Percentiles rank a stretch among this genome's conserved stretches.
phyloP scores from a whole-genome alignment of 345 rosid genomes.

The Erysimum cheiranthoides region DNA sequence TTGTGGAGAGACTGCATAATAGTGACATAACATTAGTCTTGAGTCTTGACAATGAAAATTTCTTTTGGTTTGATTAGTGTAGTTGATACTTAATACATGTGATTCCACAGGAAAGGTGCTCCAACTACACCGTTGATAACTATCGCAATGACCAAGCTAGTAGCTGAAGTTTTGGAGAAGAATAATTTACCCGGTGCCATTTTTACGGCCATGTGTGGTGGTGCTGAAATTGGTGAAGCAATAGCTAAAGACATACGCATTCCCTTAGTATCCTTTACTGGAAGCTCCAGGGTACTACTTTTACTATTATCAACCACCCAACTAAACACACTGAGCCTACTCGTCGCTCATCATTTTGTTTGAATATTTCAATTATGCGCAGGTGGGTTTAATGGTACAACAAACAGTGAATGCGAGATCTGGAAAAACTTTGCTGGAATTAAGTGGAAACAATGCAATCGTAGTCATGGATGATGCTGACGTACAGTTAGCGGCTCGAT shows the following conservation, averaged over 20 bases:
- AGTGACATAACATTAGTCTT: background rate
- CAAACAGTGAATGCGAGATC: constrained; percentile 78
- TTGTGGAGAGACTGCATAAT: background rate
- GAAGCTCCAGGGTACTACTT: constrained; percentile 79
- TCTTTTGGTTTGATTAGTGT: background rate
- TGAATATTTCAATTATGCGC: constrained; percentile 28
- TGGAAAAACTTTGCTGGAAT: constrained; percentile 92
- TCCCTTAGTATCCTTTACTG: constrained; percentile 89
- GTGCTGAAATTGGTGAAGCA: constrained; percentile 93
- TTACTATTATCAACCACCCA: constrained; percentile 4
- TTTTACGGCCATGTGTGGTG: constrained; percentile 94
- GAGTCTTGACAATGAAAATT: constrained; percentile 6
- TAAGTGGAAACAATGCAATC: constrained; percentile 97
- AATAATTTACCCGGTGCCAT: constrained; percentile 91
- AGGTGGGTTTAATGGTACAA: constrained; percentile 91
- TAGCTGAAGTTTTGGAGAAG: constrained; percentile 84
- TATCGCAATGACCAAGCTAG: constrained; percentile 88
- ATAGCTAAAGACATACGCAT: constrained; percentile 83
- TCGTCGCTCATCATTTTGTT: background rate
- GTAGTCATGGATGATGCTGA: constrained; percentile 95
- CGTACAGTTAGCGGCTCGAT: constrained; percentile 78
- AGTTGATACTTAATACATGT: background rate
- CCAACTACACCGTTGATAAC: constrained; percentile 95
- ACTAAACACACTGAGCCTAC: background rate
- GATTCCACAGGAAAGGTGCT: constrained; percentile 86